phyloP scores from a whole-genome alignment of 2,329 filamentous ascomycete species.

The Davidsoniella neocaledoniae region DNA sequence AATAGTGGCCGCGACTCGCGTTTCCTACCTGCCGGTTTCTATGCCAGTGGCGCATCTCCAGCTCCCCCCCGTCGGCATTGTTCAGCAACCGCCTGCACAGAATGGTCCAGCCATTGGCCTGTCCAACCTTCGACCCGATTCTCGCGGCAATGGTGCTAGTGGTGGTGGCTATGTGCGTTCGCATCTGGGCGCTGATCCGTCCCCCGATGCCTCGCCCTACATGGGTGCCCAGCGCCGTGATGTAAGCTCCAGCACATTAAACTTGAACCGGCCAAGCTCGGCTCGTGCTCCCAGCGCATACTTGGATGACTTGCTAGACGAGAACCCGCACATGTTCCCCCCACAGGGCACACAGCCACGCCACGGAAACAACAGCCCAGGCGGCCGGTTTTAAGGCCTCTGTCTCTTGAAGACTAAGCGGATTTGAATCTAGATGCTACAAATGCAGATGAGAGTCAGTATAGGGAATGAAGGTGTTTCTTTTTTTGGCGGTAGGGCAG shows the following conservation, averaged over 20 bases:
- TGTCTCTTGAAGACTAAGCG: no score
- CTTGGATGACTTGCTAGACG: constrained; percentile 76
- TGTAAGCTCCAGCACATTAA: constrained; percentile 48
- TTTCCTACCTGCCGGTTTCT: constrained; percentile 87
- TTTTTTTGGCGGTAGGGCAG: no score
- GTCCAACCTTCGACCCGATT: constrained; percentile 43
- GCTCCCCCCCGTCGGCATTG: constrained; percentile 25
- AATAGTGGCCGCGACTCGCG: constrained; percentile 50
- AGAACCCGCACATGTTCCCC: constrained; percentile 40
- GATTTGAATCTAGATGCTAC: no score
- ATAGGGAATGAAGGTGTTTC: neutral
- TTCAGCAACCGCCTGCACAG: neutral
- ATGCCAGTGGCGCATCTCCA: constrained; percentile 47
- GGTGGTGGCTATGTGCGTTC: constrained; percentile 20
- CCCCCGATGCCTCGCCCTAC: constrained; percentile 49
- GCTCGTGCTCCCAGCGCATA: constrained; percentile 71
- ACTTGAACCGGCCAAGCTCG: constrained; percentile 39
- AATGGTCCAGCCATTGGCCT: constrained; percentile 40
- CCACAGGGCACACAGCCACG: constrained; percentile 4
- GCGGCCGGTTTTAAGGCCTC: constrained; percentile 1
- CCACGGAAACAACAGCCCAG: neutral
- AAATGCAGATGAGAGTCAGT: neutral
- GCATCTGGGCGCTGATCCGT: constrained; percentile 27
- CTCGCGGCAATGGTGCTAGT: constrained; percentile 28
- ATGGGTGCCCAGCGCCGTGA: constrained; percentile 29